Base-by-base conservation (phyloP, 441 rosid genomes). In the Pelargonium australe region DNA sequence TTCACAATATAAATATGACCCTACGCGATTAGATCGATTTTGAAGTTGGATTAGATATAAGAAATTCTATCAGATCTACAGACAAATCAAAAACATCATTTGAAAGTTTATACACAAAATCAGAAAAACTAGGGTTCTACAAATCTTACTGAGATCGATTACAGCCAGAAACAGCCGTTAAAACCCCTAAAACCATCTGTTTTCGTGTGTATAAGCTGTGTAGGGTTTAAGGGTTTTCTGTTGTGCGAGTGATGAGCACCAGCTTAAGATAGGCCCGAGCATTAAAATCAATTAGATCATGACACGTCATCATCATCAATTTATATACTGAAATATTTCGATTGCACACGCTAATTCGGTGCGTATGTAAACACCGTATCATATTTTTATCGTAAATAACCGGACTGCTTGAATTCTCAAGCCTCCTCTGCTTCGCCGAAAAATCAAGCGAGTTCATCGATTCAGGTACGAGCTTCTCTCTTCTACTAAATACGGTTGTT, bases 261-360 rank as follows among this genome's bases (percentile, higher is more conserved):
- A 10, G 19, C n/a, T 60, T 60, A 60, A 60, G 14, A 19, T 2
- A 20, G 63, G 63, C 63, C 63, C 34, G 0, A 60, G n/a, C 1
- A 6, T 60, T 20, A 5, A 5, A 7, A 10, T 2, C 63, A 31
- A 10, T 10, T 0, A 0, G 63, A 60, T 60, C 14, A 20, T 23
- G 63, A 60, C 63, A 60, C 31, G 63, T 60, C 63, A 23, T 12
- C 63, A 60, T 60, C 34, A 60, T 11, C n/a, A 7, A 20, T 60
- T 19, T 31, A 31, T 31, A 3, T 31, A 3, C 37, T 31, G 37
- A 28, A 28, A 28, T 28, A 28, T 28, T 28, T 28, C 4, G 37
- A 4, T 3, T 31, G 37, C 37, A 31, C 5, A 31, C 37, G 37
- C 37, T 2, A 3, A 31, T 60, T 23, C 34, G 6, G 63, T 60